phyloP scores from a whole-genome alignment of 768 basidiomycete species.

The Lactarius sanguifluus region DNA sequence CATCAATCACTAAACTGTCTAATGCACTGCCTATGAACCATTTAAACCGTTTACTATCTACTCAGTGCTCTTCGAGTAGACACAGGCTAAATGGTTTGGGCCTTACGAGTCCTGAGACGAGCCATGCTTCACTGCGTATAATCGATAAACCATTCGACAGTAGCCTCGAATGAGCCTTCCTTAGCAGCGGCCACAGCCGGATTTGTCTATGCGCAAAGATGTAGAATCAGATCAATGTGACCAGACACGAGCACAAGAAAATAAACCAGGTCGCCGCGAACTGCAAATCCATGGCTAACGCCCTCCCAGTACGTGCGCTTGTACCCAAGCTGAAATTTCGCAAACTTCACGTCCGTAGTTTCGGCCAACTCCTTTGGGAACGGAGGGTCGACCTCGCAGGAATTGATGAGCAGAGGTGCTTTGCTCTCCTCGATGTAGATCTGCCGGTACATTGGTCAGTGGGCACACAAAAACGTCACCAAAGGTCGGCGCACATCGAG shows the following conservation, averaged over 20 bases:
- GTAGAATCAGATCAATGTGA: conserved; percentile 17
- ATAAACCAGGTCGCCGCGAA: conserved; percentile 41
- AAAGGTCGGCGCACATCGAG: conserved; percentile 36
- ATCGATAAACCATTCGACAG: conserved; percentile 40
- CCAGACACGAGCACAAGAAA: not conserved
- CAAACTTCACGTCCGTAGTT: conserved; percentile 41
- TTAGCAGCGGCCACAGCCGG: conserved; percentile 39
- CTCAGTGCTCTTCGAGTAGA: too few species aligned
- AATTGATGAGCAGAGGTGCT: conserved; percentile 46
- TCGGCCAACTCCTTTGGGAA: conserved; percentile 39
- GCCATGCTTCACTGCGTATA: conserved; percentile 29
- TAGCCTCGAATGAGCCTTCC: conserved; percentile 43
- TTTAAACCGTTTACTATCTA: too few species aligned
- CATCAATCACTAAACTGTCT: too few species aligned
- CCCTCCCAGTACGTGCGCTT: conserved; percentile 39
- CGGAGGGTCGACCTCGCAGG: conserved; percentile 38
- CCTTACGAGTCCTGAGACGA: too few species aligned
- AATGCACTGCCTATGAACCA: too few species aligned
- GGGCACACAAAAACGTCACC: not conserved
- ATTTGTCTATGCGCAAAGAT: conserved; percentile 29
- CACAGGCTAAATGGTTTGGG: too few species aligned
- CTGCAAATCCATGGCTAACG: conserved; percentile 45
- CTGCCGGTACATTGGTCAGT: conserved; percentile 27
- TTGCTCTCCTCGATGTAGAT: conserved; percentile 37
- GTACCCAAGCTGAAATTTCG: conserved; percentile 41